Conservation (phyloP, 768 basidiomycete species). For the Leccinum variicolor region DNA sequence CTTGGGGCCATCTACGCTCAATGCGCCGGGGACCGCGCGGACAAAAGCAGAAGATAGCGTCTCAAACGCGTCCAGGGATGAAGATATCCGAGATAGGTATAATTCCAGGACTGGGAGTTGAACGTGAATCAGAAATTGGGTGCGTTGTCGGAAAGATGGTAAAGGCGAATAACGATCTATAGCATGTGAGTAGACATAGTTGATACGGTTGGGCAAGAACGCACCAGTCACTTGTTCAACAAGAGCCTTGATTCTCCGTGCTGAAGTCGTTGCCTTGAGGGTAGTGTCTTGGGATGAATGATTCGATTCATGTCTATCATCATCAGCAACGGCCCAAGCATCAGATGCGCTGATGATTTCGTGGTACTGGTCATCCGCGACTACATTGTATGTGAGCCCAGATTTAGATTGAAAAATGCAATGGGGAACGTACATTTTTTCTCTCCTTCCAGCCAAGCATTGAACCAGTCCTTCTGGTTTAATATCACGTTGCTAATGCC, state of each 20-base stretch:
- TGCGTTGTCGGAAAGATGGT: constrained; percentile 71
- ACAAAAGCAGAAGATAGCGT: constrained; percentile 84
- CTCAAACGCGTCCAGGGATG: constrained; percentile 93
- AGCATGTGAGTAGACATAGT: not conserved
- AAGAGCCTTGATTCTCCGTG: constrained; percentile 77
- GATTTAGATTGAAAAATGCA: not conserved
- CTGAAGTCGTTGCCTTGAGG: constrained; percentile 75
- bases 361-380: constrained; percentile 84
- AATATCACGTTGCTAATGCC: constrained; percentile 83
- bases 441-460: constrained; percentile 87
- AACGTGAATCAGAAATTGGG: constrained; percentile 77
- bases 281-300: constrained; percentile 29
- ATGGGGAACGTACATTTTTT: constrained; percentile 63
- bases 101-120: constrained; percentile 82
- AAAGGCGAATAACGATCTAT: constrained; percentile 89
- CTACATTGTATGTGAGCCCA: constrained; percentile 38
- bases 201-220: constrained; percentile 10
- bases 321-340: constrained; percentile 83
- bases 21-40: constrained; percentile 88
- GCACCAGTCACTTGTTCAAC: constrained; percentile 90
- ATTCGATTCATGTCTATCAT: constrained; percentile 45
- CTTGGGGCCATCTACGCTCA: constrained; percentile 48
- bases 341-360: constrained; percentile 76
- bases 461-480: constrained; percentile 84
- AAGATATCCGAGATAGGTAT: constrained; percentile 74